A percentile compares a stretch with the other conserved stretches of the same genome.
Evolutionary conservation across 2,329 filamentous ascomycete species (phyloP).

Genomic region (Rhynchosporium graminicola): DNA sequence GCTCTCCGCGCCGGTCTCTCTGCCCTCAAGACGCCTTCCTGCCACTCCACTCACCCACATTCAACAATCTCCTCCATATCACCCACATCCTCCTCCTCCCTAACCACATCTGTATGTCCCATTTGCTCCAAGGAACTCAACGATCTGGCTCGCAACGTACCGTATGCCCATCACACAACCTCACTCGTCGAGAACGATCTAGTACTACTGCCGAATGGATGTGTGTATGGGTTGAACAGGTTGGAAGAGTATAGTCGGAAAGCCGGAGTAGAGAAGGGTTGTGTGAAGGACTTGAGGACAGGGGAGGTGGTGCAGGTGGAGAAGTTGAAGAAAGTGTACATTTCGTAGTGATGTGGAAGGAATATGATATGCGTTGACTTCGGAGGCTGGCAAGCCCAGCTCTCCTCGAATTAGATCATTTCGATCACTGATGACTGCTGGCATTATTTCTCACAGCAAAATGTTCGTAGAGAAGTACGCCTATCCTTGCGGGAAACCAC

Average conservation of each 20-base stretch:
- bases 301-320: slow-evolving; percentile 64
- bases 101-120: slow-evolving; percentile 74
- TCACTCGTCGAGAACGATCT: slow-evolving; percentile 89
- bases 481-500: no score
- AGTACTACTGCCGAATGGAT: slow-evolving; percentile 81
- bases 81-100: slow-evolving; percentile 38
- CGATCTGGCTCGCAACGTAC: slow-evolving; percentile 81
- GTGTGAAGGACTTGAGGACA: slow-evolving; percentile 77
- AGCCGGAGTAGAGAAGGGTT: slow-evolving; percentile 64
- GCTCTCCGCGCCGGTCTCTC: slow-evolving; percentile 89
- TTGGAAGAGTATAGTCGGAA: slow-evolving; percentile 79
- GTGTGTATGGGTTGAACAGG: slow-evolving; percentile 77
- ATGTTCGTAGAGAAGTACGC: no score
- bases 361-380: neutral
- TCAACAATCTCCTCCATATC: slow-evolving; percentile 33
- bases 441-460: no score
- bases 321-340: slow-evolving; percentile 83
- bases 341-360: slow-evolving; percentile 58
- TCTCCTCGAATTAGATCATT: no score
- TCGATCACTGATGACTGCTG: no score
- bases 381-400: neutral
- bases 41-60: slow-evolving; percentile 60
- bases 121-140: slow-evolving; percentile 97
- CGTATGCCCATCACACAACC: slow-evolving; percentile 93
- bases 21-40: slow-evolving; percentile 92